Conservation (phyloP, 1,284 basidiomycete genomes). For the Ceratobasidium sp. region DNA sequence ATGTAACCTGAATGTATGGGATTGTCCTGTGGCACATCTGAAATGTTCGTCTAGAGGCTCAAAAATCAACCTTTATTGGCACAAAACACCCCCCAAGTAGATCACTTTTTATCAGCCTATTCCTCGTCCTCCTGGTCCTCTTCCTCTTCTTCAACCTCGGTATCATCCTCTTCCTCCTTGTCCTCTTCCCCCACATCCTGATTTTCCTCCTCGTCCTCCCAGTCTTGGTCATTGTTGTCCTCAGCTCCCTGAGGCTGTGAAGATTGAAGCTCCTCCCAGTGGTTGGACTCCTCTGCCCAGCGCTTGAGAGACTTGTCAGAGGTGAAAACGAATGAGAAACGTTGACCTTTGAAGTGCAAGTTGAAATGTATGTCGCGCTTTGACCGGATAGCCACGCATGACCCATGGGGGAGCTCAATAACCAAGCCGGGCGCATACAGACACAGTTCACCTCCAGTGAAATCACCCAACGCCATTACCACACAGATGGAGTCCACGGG, state of each 20-base stretch:
- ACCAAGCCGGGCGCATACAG: not conserved
- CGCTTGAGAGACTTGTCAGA: not conserved
- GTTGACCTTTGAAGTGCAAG: constrained; percentile 1
- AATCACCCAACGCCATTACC: constrained; percentile 2
- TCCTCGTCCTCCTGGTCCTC: too few species aligned
- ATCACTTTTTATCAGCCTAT: too few species aligned
- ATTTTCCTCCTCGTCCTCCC: too few species aligned
- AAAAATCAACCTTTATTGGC: too few species aligned
- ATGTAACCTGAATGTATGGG: too few species aligned
- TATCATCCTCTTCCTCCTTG: too few species aligned
- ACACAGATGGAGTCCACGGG: not conserved
- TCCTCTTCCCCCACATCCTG: too few species aligned
- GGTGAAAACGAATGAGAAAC: not conserved
- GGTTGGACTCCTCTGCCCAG: not conserved
- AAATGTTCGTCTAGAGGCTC: too few species aligned
- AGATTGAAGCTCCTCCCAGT: not conserved
- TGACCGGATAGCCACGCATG: not conserved
- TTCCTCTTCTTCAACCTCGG: too few species aligned
- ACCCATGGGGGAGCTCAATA: not conserved
- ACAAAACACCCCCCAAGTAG: too few species aligned
- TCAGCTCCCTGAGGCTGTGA: not conserved
- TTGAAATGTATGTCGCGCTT: constrained; percentile 1
- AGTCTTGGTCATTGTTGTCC: too few species aligned
- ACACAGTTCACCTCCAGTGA: not conserved
- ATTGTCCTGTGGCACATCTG: too few species aligned